Conservation (phyloP, 805 yeast genomes). For the Yarrowia sp. region DNA sequence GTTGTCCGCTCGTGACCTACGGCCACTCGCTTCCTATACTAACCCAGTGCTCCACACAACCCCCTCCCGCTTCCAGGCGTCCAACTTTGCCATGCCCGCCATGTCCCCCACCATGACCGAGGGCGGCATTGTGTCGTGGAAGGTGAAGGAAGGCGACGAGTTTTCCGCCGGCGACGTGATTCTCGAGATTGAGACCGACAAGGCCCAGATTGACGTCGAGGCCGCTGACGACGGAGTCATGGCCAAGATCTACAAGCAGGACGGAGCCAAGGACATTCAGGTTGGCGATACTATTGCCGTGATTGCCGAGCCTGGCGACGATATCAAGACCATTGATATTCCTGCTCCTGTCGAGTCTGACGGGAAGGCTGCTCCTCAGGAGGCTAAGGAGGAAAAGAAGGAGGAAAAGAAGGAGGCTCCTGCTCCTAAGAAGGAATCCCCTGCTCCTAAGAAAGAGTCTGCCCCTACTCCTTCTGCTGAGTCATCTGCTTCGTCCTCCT, state of each 20-base stretch:
- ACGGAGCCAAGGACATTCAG: constrained; percentile 79
- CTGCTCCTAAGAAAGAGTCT: constrained; percentile 39
- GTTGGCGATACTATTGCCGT: constrained; percentile 93
- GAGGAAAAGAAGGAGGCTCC: constrained; percentile 41
- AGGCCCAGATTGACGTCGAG: constrained; percentile 97
- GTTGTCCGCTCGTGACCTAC: no score
- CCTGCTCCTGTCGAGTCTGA: constrained; percentile 54
- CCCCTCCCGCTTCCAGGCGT: constrained; percentile 42
- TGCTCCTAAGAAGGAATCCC: constrained; percentile 36
- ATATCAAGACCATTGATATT: constrained; percentile 64
- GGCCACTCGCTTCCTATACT: not conserved
- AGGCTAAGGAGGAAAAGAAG: constrained; percentile 44
- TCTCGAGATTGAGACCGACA: constrained; percentile 97
- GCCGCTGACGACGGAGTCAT: constrained; percentile 91
- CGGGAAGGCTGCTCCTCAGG: constrained; percentile 38
- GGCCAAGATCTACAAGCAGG: constrained; percentile 70
- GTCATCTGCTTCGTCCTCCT: constrained; percentile 3
- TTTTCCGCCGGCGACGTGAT: constrained; percentile 90
- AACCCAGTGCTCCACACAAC: constrained; percentile 31
- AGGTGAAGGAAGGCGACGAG: constrained; percentile 72
- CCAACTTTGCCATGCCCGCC: constrained; percentile 87
- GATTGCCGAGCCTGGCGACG: constrained; percentile 88
- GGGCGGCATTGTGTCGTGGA: constrained; percentile 93
- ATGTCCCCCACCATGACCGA: constrained; percentile 99
- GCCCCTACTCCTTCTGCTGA: constrained; percentile 34